Conservation (phyloP, 1,284 basidiomycete species). For the Tylopilus sp. region DNA sequence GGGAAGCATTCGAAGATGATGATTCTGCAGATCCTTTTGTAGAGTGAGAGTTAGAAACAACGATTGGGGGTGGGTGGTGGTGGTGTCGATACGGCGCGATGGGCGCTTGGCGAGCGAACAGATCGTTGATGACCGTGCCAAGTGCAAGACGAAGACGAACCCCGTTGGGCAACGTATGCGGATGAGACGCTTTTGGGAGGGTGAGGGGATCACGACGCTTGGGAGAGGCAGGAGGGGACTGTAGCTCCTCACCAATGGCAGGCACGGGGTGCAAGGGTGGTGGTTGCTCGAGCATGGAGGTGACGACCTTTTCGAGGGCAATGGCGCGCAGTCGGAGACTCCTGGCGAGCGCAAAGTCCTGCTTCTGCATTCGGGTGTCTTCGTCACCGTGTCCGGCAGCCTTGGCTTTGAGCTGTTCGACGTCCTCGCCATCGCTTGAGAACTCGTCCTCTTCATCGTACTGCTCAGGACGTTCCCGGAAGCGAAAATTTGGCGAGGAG, state of each 20-base stretch:
- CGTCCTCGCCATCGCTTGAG: slow-evolving; percentile 73
- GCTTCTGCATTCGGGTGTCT: slow-evolving; percentile 62
- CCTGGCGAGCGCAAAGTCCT: slow-evolving; percentile 71
- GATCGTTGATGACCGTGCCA: slow-evolving; percentile 79
- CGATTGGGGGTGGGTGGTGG: slow-evolving; percentile 45
- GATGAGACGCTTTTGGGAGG: slow-evolving; percentile 48
- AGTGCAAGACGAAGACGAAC: slow-evolving; percentile 79
- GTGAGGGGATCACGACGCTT: slow-evolving; percentile 39
- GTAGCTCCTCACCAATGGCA: slow-evolving; percentile 57
- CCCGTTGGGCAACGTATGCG: slow-evolving; percentile 81
- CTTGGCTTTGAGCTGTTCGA: slow-evolving; percentile 61
- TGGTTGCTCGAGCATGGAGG: slow-evolving; percentile 81
- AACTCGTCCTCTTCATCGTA: slow-evolving; percentile 78
- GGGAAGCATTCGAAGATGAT: slow-evolving; percentile 34
- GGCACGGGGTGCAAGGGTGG: slow-evolving; percentile 64
- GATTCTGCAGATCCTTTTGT: slow-evolving; percentile 36
- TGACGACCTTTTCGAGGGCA: slow-evolving; percentile 82
- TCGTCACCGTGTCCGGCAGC: slow-evolving; percentile 66
- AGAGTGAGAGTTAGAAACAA: slow-evolving; percentile 38
- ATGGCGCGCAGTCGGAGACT: slow-evolving; percentile 76
- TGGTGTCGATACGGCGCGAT: slow-evolving; percentile 62
- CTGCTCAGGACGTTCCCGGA: slow-evolving; percentile 75
- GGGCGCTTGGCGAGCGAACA: slow-evolving; percentile 78
- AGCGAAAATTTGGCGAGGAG: slow-evolving; percentile 63
- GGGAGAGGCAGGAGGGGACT: slow-evolving; percentile 64